Conservation (phyloP, 441 rosid species). For the Flueggea neowawraea region DNA sequence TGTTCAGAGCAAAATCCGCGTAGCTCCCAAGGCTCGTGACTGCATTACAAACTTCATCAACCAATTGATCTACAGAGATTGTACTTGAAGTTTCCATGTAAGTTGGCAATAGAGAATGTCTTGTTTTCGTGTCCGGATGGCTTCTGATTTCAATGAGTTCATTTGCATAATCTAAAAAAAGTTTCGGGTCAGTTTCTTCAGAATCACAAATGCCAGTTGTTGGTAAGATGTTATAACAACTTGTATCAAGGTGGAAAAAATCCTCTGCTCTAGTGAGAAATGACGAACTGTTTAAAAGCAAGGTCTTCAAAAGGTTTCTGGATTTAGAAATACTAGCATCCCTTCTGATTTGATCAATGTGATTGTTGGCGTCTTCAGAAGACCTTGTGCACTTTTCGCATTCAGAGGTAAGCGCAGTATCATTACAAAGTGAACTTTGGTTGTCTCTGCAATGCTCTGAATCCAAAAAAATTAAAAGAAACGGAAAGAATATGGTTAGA, state of each 20-base stretch:
- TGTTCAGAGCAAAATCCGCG: slow-evolving; percentile 22
- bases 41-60: slow-evolving; percentile 52
- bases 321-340: slow-evolving; percentile 15
- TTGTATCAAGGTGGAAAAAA: slow-evolving; percentile 37
- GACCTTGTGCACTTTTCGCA: slow-evolving; percentile 8
- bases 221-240: slow-evolving; percentile 19
- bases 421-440: slow-evolving; percentile 20
- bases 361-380: slow-evolving; percentile 18
- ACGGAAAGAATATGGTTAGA: too few relatives aligned
- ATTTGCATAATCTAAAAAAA: slow-evolving; percentile 46
- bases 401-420: slow-evolving; percentile 12
- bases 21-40: slow-evolving; percentile 45
- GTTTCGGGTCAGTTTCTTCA: slow-evolving; percentile 6
- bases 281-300: slow-evolving; percentile 41
- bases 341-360: slow-evolving; percentile 4
- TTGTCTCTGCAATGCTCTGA: slow-evolving; percentile 29
- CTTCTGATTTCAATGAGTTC: slow-evolving; percentile 56
- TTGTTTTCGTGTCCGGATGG: slow-evolving; percentile 29
- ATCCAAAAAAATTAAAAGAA: neutral
- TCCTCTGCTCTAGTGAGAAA: slow-evolving; percentile 48
- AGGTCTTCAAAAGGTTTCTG: slow-evolving; percentile 28
- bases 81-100: slow-evolving; percentile 22
- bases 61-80: slow-evolving; percentile 44
- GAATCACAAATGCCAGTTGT: slow-evolving; percentile 8
- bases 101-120: slow-evolving; percentile 14